These are phyloP conservation scores for Hymenoscyphus albidus DNA, from an alignment of 2,329 filamentous ascomycete species.

Conservation along the genomic window DNA sequence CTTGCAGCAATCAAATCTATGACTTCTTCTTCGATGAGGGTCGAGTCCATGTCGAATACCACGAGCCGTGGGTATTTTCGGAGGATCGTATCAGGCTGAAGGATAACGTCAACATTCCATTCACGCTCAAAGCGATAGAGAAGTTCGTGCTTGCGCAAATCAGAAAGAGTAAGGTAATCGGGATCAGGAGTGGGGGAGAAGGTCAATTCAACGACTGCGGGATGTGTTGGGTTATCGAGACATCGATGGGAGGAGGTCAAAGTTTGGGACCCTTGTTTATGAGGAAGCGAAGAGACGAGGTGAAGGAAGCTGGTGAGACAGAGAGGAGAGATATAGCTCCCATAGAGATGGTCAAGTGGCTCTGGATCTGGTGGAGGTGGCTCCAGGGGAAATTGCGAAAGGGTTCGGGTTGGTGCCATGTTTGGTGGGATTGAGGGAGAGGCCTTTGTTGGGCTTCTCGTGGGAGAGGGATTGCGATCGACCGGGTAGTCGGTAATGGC, in stretches of 20 bases:
- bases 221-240: conserved; percentile 56
- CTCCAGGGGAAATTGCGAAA: conserved; percentile 58
- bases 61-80: conserved; percentile 79
- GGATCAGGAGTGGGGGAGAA: conserved; percentile 57
- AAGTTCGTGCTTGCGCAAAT: conserved; percentile 74
- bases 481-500: conserved; percentile 38
- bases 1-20: conserved; percentile 91
- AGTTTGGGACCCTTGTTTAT: conserved; percentile 47
- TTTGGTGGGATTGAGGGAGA: conserved; percentile 33
- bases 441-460: background rate
- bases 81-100: conserved; percentile 71
- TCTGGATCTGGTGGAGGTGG: conserved; percentile 51
- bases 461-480: conserved; percentile 36
- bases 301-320: conserved; percentile 64
- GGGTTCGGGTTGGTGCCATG: conserved; percentile 55
- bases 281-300: conserved; percentile 60
- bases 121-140: conserved; percentile 82
- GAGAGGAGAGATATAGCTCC: conserved; percentile 61
- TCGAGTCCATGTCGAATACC: conserved; percentile 99
- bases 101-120: conserved; percentile 81
- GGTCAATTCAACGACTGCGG: conserved; percentile 62
- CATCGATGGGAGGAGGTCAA: conserved; percentile 60
- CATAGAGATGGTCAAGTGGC: conserved; percentile 61
- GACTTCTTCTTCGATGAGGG: conserved; percentile 93
- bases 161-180: conserved; percentile 62